Percentiles rank a stretch among this genome's conserved stretches.
These are phyloP conservation scores for Rhododendron kiyosumense DNA, from an alignment of 148 eudicot species.

Conservation along the genomic window DNA sequence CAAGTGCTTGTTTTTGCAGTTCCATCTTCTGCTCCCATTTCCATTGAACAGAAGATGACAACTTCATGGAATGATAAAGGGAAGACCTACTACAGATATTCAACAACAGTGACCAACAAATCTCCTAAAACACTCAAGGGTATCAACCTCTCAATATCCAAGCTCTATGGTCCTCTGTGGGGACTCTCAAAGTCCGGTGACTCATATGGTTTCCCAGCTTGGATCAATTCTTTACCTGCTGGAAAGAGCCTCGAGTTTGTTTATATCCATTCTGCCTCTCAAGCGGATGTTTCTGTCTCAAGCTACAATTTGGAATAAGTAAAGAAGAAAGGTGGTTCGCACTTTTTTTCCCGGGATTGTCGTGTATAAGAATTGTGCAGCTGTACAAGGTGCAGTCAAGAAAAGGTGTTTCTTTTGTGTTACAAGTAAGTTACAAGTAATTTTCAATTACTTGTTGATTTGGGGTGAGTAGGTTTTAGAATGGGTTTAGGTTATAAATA, in stretches of 20 bases:
- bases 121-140: conserved; percentile 57
- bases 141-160: conserved; percentile 52
- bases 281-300: conserved; percentile 59
- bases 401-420: conserved; percentile 11
- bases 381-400: conserved; percentile 29
- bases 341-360: conserved; percentile 19
- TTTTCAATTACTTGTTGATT: conserved; percentile 26
- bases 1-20: conserved; percentile 26
- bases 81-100: conserved; percentile 79
- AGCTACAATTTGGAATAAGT: conserved; percentile 58
- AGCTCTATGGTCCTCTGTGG: conserved; percentile 88
- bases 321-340: background rate
- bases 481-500: conserved; percentile 10
- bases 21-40: conserved; percentile 34
- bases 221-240: conserved; percentile 63
- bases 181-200: conserved; percentile 62
- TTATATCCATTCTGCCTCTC: conserved; percentile 68
- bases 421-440: conserved; percentile 2
- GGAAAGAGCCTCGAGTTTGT: conserved; percentile 87
- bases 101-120: conserved; percentile 68
- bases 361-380: conserved; percentile 54
- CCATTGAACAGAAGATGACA: conserved; percentile 56
- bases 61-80: conserved; percentile 61
- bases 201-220: conserved; percentile 63
- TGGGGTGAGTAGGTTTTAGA: conserved; percentile 33